Evolutionary conservation across 2,329 filamentous ascomycete genomes (phyloP), one percentile per base, ranked within the genome.

Genomic region (Fusarium sambucinum): DNA sequence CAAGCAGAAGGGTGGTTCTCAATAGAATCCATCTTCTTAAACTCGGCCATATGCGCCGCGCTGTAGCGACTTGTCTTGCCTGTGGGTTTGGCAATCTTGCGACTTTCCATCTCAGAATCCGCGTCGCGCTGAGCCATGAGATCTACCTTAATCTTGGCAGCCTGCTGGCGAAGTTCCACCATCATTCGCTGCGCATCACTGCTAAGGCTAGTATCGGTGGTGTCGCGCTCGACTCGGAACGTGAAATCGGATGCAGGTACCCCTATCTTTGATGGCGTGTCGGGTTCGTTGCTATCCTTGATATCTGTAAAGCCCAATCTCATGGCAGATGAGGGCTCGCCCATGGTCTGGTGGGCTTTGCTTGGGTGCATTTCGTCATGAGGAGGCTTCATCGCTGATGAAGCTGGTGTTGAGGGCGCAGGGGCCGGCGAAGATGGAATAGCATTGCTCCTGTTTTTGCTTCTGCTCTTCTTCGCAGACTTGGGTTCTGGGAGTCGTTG

Each of bases 11-110:
- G 85, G 77, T 97, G 94, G 66, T 90, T 90, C 42, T 89, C 92
- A 75, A 98, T 97, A 3, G 94, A 97, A 77, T 97, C 94, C 95
- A 98, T 97, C 84, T 97, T 98, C 80, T 93, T 93, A 82, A 98
- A 97, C 75, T 95, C 88, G 50, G 90, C 89, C 87, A 92, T 91
- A 77, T 98, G 95, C 37, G 88, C 89, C 66, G 93, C 90, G 76
- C 93, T 97, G 80, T 90, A 98, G 45, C 95, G 90, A 48, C 89
- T 83, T 51, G 88, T 86, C 77, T 90, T 94, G 71, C 92, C 90
- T 80, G 90, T 96, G 14, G 94, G 89, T 70, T 89, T 88, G 9
- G 92, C 94, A 74, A 97, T 92, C 78, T 89, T 93, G 69, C 95
- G 90, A 37, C 79, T 81, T 17, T 84, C 83, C 4, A 80, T 77